Evolutionary conservation across 768 basidiomycete species (phyloP).

Genomic region (Naganishia vaughanmartiniae): DNA sequence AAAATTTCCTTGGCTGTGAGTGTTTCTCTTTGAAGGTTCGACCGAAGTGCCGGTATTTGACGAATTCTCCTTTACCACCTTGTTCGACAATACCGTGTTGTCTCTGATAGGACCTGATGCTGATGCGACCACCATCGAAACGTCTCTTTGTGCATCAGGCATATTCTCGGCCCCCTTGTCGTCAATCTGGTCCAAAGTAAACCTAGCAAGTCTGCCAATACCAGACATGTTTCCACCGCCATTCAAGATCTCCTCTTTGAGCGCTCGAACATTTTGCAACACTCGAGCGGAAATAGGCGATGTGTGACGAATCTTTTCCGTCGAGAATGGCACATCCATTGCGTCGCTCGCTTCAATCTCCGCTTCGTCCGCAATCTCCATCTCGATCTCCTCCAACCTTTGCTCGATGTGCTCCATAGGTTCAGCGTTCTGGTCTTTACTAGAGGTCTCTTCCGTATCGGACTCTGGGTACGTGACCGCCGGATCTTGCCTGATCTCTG

Average conservation of each 20-base stretch:
- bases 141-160: neutral
- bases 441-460: neutral
- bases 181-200: neutral
- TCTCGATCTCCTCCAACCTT: neutral
- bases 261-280: constrained; percentile 27
- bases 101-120: no score
- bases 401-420: neutral
- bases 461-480: constrained; percentile 16
- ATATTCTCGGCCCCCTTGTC: neutral
- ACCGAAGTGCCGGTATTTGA: no score
- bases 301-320: constrained; percentile 16
- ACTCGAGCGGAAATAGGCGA: constrained; percentile 26
- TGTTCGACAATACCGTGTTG: no score
- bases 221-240: neutral
- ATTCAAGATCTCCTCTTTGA: constrained; percentile 29
- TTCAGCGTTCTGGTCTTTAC: neutral
- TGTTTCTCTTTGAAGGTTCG: neutral
- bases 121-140: neutral
- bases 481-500: neutral
- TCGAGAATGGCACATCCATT: constrained; percentile 2
- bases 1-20: neutral
- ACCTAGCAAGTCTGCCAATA: neutral
- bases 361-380: constrained; percentile 14
- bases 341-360: neutral
- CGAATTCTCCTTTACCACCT: no score